A percentile compares a stretch with the other conserved stretches of the same genome.
Conservation (phyloP, 192 early-diverging fungal species). For the Coemansia sp. region DNA sequence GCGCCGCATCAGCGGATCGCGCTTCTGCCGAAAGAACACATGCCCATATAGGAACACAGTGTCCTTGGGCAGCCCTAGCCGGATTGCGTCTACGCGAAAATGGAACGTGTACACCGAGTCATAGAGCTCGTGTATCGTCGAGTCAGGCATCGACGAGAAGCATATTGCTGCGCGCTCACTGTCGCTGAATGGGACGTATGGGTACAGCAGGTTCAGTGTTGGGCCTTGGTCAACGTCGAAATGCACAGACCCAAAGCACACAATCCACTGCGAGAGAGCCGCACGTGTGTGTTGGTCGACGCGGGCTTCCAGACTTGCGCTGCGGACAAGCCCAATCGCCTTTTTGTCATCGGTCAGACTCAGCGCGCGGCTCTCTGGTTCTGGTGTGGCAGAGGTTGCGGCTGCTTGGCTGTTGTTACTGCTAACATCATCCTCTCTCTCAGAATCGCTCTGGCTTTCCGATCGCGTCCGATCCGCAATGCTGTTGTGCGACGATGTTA, state of each 20-base stretch:
- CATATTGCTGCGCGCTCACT: conserved; percentile 74
- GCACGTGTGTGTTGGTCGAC: conserved; percentile 31
- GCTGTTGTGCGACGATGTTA: conserved; percentile 21
- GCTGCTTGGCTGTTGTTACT: background rate
- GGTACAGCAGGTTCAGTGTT: conserved; percentile 71
- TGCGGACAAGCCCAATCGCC: conserved; percentile 30
- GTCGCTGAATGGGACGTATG: conserved; percentile 63
- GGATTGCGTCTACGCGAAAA: conserved; percentile 59
- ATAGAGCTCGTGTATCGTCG: conserved; percentile 71
- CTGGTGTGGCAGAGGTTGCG: conserved; percentile 17
- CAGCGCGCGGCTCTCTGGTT: conserved; percentile 39
- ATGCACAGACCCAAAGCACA: conserved; percentile 74
- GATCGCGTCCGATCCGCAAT: conserved; percentile 1
- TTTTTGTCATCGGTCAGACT: conserved; percentile 37
- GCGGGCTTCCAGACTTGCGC: conserved; percentile 53
- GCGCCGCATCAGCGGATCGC: conserved; percentile 77
- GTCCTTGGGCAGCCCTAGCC: conserved; percentile 48
- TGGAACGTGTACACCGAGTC: conserved; percentile 74
- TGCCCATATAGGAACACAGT: conserved; percentile 68
- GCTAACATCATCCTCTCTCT: background rate
- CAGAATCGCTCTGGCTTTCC: conserved; percentile 6
- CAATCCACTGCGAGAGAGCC: conserved; percentile 57
- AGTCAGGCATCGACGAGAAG: conserved; percentile 78
- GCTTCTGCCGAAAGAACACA: conserved; percentile 92
- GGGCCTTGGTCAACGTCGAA: conserved; percentile 83